Conservation (phyloP, 139 green algal species). For the Yamagishiella unicocca region DNA sequence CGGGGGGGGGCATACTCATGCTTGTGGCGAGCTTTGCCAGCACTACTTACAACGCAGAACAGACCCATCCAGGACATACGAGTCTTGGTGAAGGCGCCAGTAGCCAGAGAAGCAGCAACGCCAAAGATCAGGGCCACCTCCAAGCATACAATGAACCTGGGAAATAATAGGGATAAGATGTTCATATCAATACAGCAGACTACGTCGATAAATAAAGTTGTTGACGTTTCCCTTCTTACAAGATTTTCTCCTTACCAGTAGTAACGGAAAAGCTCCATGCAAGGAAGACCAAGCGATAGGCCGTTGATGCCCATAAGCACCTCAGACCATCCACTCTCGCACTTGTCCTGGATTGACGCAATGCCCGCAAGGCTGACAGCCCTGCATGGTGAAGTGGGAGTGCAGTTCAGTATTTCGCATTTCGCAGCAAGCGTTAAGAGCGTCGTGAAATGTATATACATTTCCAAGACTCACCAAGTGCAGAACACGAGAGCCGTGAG, state of each 20-base stretch:
- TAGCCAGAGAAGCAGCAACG: not conserved
- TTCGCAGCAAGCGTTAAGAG: not conserved
- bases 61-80: constrained; percentile 13
- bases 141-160: constrained; percentile 41
- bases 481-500: constrained; percentile 32
- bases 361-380: constrained; percentile 37
- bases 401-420: not conserved
- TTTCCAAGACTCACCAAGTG: constrained; percentile 23
- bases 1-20: not conserved
- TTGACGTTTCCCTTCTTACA: not conserved
- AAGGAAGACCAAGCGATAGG: constrained; percentile 21
- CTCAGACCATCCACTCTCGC: not conserved
- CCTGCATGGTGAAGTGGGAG: no score
- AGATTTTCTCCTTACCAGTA: constrained; percentile 30
- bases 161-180: not conserved
- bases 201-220: not conserved
- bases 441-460: not conserved
- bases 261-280: constrained; percentile 25
- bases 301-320: not conserved
- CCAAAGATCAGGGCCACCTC: constrained; percentile 13
- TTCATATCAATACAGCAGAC: not conserved
- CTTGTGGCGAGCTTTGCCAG: not conserved
- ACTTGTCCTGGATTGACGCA: constrained; percentile 18
- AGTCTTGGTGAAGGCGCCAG: constrained; percentile 22
- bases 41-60: constrained; percentile 23